Evolutionary conservation across 352 stramenopile genomes (phyloP), one percentile per base, ranked within the genome.

Genomic region (Phytophthora pinifolia): DNA sequence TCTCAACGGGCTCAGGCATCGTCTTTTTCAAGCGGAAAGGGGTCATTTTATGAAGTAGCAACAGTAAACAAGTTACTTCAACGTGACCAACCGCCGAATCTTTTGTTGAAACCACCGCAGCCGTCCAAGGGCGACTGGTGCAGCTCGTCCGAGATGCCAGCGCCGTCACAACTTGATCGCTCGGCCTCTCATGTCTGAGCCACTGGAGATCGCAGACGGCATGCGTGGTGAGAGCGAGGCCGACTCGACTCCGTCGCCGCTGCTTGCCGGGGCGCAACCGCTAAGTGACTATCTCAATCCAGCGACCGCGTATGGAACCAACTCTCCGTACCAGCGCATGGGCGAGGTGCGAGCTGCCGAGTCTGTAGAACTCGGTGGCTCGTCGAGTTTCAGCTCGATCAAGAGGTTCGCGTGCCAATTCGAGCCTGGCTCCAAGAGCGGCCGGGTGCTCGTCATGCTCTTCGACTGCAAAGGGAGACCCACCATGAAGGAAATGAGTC

Each of bases 401-500:
- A 65, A 62, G 35, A 70, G 67, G 25, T 75, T 71, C 25, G 48
- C 36, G n/a, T 79, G 70, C 36, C 59, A 72, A 45, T 79, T 79
- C 36, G 70, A 79, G 18, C 59, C 70, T 46, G 57, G 48, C 9
- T 17, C 70, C 10, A 77, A 79, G 54, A 72, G 67, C 36, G 67
- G 63, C 0, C 63, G 70, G 20, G 63, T 72, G 37, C 44, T 76
- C n/a, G 57, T 73, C 27, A 67, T 86, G 51, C 25, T 74, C 20
- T 86, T 86, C 49, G 68, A 82, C 35, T 42, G 43, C 2, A 62
- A 79, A 25, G 76, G 76, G 32, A 65, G 64, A 39, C 66, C 70
- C 1, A 73, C 60, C 3, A 49, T 84, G 34, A 66, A 79, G 44
- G 70, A 83, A 45, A 74, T 86, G 68, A 80, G 71, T 62, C 76